Percentiles rank a stretch among this genome's conserved stretches.
phyloP scores from a whole-genome alignment of 257 asterid species.

The Cordia subcordata region DNA sequence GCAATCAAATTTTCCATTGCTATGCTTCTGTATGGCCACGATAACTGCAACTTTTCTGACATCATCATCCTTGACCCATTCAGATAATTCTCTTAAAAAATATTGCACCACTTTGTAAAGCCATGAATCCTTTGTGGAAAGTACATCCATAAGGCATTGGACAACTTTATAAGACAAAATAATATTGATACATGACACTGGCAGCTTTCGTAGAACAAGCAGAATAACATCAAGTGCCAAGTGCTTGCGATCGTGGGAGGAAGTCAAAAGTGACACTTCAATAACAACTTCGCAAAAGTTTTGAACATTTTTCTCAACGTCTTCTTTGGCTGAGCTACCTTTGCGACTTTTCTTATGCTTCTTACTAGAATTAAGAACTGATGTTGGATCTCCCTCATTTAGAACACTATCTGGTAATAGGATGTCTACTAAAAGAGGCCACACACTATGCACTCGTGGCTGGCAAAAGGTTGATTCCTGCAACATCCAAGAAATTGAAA shows the following conservation, averaged over 20 bases:
- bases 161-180: slow-evolving; percentile 69
- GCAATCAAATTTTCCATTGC: slow-evolving; percentile 81
- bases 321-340: slow-evolving; percentile 63
- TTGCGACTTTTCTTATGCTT: slow-evolving; percentile 74
- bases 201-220: slow-evolving; percentile 74
- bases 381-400: slow-evolving; percentile 51
- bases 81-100: slow-evolving; percentile 72
- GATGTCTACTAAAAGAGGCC: slow-evolving; percentile 66
- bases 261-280: slow-evolving; percentile 76
- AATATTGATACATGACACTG: slow-evolving; percentile 49
- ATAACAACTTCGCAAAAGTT: slow-evolving; percentile 66
- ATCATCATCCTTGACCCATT: slow-evolving; percentile 74
- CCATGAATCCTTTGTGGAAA: slow-evolving; percentile 80
- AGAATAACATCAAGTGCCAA: slow-evolving; percentile 69
- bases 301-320: slow-evolving; percentile 52
- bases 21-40: slow-evolving; percentile 84
- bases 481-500: slow-evolving; percentile 23
- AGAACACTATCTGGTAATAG: slow-evolving; percentile 57
- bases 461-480: slow-evolving; percentile 96
- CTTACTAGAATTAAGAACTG: slow-evolving; percentile 44
- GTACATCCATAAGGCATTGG: slow-evolving; percentile 85
- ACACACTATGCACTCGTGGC: slow-evolving; percentile 83
- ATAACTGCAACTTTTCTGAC: slow-evolving; percentile 74
- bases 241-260: slow-evolving; percentile 95
- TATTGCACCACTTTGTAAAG: slow-evolving; percentile 77